Conservation (phyloP, 345 rosid species). For the Pelargonium nanum region DNA sequence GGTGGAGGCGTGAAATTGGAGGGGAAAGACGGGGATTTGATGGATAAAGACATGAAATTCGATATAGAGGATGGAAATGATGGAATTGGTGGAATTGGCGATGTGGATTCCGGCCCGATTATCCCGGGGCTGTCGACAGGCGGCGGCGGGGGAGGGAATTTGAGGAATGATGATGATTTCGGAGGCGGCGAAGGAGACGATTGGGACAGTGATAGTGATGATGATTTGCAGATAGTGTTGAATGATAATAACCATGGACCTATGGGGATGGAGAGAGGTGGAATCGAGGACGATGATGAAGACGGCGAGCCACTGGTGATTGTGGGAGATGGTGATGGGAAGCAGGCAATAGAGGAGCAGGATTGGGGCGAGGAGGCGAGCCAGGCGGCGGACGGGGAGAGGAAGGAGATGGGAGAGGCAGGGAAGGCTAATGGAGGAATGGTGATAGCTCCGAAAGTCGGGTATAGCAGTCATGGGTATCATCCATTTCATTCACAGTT, state of each 20-base stretch:
- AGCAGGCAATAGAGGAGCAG: constrained; percentile 50
- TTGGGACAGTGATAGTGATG: constrained; percentile 97
- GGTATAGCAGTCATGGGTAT: constrained; percentile 76
- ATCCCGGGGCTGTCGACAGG: constrained; percentile 52
- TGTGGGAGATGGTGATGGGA: constrained; percentile 52
- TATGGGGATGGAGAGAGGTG: constrained; percentile 44
- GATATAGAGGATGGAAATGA: constrained; percentile 68
- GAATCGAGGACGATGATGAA: constrained; percentile 53
- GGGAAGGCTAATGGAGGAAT: constrained; percentile 19
- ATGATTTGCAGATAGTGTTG: constrained; percentile 87
- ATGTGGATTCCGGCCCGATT: constrained; percentile 17
- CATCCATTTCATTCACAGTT: constrained; percentile 97
- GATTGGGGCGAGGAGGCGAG: constrained; percentile 65
- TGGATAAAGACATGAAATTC: constrained; percentile 42
- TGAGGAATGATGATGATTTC: constrained; percentile 12
- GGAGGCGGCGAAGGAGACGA: constrained; percentile 38
- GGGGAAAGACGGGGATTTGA: constrained; percentile 15
- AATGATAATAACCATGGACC: constrained; percentile 53
- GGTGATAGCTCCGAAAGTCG: constrained; percentile 41
- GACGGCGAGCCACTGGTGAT: constrained; percentile 72
- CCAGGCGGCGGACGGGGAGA: constrained; percentile 32
- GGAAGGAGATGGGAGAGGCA: constrained; percentile 13
- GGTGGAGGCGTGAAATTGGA: constrained; percentile 3
- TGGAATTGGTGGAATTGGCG: constrained; percentile 26
- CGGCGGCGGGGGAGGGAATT: constrained; percentile 13